Base-by-base conservation (phyloP, 2,329 filamentous ascomycete genomes). In the Colletotrichum tanaceti region DNA sequence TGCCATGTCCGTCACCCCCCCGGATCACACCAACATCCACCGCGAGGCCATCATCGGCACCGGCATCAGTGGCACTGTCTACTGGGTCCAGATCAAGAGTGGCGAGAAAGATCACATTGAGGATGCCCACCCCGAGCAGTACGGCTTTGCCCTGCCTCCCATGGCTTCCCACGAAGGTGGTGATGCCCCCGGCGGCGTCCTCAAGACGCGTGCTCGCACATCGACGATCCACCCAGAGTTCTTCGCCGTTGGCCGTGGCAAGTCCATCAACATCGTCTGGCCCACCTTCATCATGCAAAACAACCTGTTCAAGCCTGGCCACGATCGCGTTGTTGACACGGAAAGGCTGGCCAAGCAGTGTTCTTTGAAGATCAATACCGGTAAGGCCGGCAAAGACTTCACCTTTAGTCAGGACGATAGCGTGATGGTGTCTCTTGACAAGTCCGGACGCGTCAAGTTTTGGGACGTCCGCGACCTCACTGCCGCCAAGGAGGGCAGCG, bases 361-460 rank as follows among this genome's bases (percentile, higher is more conserved):
- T 75, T 92, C 92, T 57, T 84, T 98, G 72, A 97, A 94, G 81
- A 97, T 99, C 80, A 93, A 95, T 73, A 98, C 94, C 71, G 96
- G 95, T 73, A 99, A 99, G 84, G 95, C 96, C 72, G 96, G 94
- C 71, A 99, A 99, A 80, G 96, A 99, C 79, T 99, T 99, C 78
- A 92, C 91, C 54, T 99, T 99, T 81, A 98, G 95, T 79, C 94
- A 97, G 78, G 96, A 99, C 78, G 96, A 99, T 79, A 93, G 91
- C 1, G 90, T 95, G 47, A 93, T 99, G 73, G 94, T 97, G 54
- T 98, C 95, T 57, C 88, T 99, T 60, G 97, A 99, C 79, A 99
- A 99, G 83, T 95, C 94, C 68, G 97, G 96, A 55, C 91, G 93
- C 70, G 91, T 98, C 82, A 96, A 97, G 80, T 98, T 99, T 84